Evolutionary conservation across 2,329 filamentous ascomycete genomes (phyloP).

Genomic region (Fusarium stilboides): DNA sequence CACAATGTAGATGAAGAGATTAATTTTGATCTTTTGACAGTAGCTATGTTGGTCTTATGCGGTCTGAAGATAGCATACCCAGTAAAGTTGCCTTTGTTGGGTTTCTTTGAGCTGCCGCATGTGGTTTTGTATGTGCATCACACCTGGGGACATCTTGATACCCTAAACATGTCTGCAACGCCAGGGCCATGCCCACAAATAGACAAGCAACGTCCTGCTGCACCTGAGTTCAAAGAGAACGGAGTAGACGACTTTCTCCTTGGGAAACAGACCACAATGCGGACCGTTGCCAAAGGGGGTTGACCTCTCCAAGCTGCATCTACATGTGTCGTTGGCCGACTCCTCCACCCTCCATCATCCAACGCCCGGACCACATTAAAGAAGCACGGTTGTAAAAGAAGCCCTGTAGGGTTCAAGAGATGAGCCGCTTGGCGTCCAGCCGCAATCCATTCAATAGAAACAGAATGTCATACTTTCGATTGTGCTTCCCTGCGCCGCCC

Average conservation of each 20-base stretch:
- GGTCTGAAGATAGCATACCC: conserved; percentile 24
- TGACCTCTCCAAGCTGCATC: conserved; percentile 47
- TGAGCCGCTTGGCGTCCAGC: conserved; percentile 42
- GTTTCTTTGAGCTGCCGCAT: conserved; percentile 46
- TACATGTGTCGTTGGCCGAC: conserved; percentile 48
- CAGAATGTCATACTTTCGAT: conserved; percentile 41
- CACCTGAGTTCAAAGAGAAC: conserved; percentile 42
- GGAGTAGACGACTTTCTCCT: conserved; percentile 28
- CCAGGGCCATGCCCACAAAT: conserved; percentile 48
- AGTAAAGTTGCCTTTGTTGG: conserved; percentile 44
- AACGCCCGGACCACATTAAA: conserved; percentile 39
- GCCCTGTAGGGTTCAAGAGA: conserved; percentile 34
- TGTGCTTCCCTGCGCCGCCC: conserved; percentile 37
- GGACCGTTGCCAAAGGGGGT: conserved; percentile 38
- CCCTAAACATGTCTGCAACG: conserved; percentile 36
- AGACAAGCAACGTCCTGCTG: conserved; percentile 47
- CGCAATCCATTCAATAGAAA: conserved; percentile 43
- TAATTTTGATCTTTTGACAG: conserved; percentile 41
- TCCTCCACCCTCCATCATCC: conserved; percentile 19
- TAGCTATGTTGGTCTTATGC: conserved; percentile 44
- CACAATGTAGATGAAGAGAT: conserved; percentile 28
- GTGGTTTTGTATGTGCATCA: conserved; percentile 41
- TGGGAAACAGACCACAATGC: conserved; percentile 45
- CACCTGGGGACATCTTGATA: conserved; percentile 32
- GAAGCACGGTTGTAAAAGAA: conserved; percentile 35